Percentiles rank a stretch among this genome's conserved stretches.
These are phyloP conservation scores for Diutina mesorugosa DNA, from an alignment of 1,139 yeast genomes.

Conservation along the genomic window DNA sequence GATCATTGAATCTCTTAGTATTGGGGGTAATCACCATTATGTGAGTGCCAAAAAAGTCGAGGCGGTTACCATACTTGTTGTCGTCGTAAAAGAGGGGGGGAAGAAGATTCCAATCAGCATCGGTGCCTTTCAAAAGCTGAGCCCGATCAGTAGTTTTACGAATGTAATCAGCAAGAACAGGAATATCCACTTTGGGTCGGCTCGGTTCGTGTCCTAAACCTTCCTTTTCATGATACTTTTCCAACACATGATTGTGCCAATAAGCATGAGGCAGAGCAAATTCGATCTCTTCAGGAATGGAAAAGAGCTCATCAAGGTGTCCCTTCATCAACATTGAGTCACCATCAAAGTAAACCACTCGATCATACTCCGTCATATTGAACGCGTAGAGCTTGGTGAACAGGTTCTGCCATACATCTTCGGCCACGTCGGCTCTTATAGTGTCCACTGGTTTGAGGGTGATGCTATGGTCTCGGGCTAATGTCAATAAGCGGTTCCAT, in stretches of 20 bases:
- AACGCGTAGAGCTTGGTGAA: slow-evolving; percentile 44
- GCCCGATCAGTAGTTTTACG: background rate
- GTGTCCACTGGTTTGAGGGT: slow-evolving; percentile 3
- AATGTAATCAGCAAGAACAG: background rate
- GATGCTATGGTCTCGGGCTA: slow-evolving; percentile 3
- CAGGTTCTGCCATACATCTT: slow-evolving; percentile 34
- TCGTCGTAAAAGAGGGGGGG: background rate
- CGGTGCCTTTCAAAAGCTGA: background rate
- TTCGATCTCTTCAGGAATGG: slow-evolving; percentile 10
- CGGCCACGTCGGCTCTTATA: slow-evolving; percentile 8
- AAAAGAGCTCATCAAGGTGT: slow-evolving; percentile 21
- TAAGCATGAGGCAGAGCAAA: slow-evolving; percentile 2
- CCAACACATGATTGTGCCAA: slow-evolving; percentile 1
- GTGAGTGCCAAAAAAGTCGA: background rate
- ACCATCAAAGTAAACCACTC: slow-evolving; percentile 27
- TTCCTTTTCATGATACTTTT: background rate
- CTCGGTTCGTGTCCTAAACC: background rate
- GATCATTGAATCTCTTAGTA: background rate
- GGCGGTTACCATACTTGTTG: background rate
- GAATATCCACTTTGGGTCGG: background rate
- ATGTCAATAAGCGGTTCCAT: background rate
- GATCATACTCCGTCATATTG: slow-evolving; percentile 29
- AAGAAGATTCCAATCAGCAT: background rate
- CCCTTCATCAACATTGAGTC: slow-evolving; percentile 23
- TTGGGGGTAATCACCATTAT: background rate